Conservation (phyloP, 2,329 filamentous ascomycete genomes). For the Monascus ruber region DNA sequence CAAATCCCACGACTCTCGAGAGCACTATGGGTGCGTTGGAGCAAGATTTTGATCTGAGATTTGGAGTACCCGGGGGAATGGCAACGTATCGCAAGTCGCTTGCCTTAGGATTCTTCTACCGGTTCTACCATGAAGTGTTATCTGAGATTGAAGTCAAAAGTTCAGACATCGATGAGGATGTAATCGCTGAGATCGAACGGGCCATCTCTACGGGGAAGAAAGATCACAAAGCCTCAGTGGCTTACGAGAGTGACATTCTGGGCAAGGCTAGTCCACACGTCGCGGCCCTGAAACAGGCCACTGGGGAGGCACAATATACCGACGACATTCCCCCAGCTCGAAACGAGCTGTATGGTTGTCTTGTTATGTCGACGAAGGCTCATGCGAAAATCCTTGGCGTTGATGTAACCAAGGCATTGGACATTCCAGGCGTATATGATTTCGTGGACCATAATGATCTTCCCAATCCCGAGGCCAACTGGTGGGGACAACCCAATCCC, state of each 20-base stretch:
- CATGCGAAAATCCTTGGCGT: constrained; percentile 75
- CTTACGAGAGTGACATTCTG: constrained; percentile 71
- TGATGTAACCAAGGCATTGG: constrained; percentile 62
- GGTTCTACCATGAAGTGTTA: constrained; percentile 86
- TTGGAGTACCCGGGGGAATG: constrained; percentile 93
- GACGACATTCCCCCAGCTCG: constrained; percentile 81
- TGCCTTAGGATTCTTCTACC: constrained; percentile 89
- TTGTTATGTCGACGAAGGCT: constrained; percentile 79
- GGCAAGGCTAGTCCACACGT: constrained; percentile 81
- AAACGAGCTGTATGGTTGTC: constrained; percentile 79
- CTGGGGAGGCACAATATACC: constrained; percentile 89
- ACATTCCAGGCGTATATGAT: constrained; percentile 74
- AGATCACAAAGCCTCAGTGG: constrained; percentile 61
- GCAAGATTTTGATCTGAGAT: constrained; percentile 75
- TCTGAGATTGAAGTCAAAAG: constrained; percentile 41
- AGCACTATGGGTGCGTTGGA: constrained; percentile 84
- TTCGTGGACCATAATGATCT: constrained; percentile 77
- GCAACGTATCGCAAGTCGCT: constrained; percentile 87
- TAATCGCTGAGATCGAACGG: constrained; percentile 73
- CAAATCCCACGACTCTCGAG: constrained; percentile 72
- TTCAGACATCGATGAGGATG: constrained; percentile 56
- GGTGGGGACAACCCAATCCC: constrained; percentile 73
- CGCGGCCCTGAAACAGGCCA: constrained; percentile 84
- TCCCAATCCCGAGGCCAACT: constrained; percentile 68
- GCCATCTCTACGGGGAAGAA: constrained; percentile 69